Base-by-base conservation (phyloP, 345 rosid genomes). In the Hirschfeldia incana region DNA sequence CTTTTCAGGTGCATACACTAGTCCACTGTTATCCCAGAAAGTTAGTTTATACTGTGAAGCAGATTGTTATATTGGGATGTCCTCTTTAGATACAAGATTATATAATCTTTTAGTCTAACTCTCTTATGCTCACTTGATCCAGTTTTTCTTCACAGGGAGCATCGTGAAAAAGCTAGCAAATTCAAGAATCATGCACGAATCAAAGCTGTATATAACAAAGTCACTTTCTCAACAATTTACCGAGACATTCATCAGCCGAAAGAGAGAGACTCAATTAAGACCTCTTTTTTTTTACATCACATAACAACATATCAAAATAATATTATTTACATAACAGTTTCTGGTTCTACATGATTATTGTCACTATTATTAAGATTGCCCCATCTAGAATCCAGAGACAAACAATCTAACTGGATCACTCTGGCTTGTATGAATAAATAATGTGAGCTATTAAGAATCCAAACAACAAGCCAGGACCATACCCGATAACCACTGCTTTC, bases 381-480 rank as follows among this genome's bases (percentile, higher is more conserved):
- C 1, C 53, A 46, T 46, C 1, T 46, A 12, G 57, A 49, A 49
- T 49, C 17, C 57, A 49, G 0, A n/a, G 57, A 51, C 57, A 51
- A 51, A 51, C 57, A 5, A 51, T 51, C 0, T n/a, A n/a, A 51
- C 1, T 51, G 57, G 57, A 51, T 42, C 68, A 64, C 28, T 33
- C 8, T 4, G 0, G 27, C 3, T 15, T 33, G 46, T 64, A 33
- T 33, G 68, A 6, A 8, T 21, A 11, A 33, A 33, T 15, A n/a
- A 33, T 13, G 4, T 64, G 68, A 2, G 13, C 27, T 16, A 64
- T 64, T 4, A 4, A 5, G 6, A 64, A 64, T 15, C 68, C 68
- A 33, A 64, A 33, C 27, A 33, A 33, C n/a, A 64, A n/a, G 8
- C 68, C 68, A 15, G 68, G 46, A 17, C 68, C 68, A 64, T 64